These are phyloP conservation scores for Geotrichum restrictum DNA, from an alignment of 1,139 yeast species.

Conservation along the genomic window DNA sequence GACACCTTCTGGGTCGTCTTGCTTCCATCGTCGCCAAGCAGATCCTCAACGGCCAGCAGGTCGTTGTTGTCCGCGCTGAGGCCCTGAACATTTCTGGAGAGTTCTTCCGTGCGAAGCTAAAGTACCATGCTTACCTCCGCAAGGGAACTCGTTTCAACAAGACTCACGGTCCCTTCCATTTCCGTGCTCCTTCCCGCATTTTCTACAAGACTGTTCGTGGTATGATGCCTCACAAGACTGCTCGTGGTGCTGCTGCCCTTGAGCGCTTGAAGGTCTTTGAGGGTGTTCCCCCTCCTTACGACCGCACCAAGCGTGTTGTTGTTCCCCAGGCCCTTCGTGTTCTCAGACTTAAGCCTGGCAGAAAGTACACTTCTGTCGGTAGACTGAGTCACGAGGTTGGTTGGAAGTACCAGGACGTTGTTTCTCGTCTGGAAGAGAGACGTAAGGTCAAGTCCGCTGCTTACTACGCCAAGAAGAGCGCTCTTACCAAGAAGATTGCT, in stretches of 20 bases:
- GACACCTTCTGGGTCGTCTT: conserved; percentile 99
- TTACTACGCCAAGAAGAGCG: conserved; percentile 97
- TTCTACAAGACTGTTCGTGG: conserved; percentile 99
- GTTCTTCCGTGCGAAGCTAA: conserved; percentile 98
- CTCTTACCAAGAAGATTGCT: conserved; percentile 85
- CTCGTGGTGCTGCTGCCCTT: conserved; percentile 99
- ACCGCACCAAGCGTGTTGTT: conserved; percentile 99
- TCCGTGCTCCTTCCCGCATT: conserved; percentile 99
- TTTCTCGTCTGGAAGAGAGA: conserved; percentile 97
- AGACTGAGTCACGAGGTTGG: conserved; percentile 95
- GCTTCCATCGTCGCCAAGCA: conserved; percentile 99
- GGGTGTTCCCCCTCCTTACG: conserved; percentile 99
- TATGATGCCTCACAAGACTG: conserved; percentile 99
- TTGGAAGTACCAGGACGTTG: conserved; percentile 99
- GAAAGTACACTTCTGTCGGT: conserved; percentile 98
- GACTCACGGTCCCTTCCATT: conserved; percentile 99
- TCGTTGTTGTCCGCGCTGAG: conserved; percentile 96
- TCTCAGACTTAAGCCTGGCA: conserved; percentile 98
- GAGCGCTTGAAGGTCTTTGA: conserved; percentile 99
- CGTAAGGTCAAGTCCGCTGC: conserved; percentile 98
- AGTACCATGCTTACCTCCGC: conserved; percentile 99
- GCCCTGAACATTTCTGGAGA: conserved; percentile 98
- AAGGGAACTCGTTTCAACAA: conserved; percentile 98
- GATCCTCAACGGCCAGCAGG: conserved; percentile 95
- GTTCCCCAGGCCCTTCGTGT: conserved; percentile 99